phyloP scores from a whole-genome alignment of 805 yeast species.

The Barnettozyma salicaria region DNA sequence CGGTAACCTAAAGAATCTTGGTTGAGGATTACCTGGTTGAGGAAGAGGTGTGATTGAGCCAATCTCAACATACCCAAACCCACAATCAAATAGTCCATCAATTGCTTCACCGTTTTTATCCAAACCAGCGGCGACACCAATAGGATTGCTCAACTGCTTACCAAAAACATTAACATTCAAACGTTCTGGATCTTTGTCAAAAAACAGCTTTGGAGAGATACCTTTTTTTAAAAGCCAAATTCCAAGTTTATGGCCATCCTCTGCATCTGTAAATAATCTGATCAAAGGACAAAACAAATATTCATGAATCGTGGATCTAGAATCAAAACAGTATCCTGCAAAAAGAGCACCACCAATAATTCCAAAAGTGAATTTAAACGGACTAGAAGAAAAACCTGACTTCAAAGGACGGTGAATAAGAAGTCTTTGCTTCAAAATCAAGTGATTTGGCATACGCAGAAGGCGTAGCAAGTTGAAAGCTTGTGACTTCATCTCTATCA shows the following conservation, averaged over 20 bases:
- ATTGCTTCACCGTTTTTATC: conserved; percentile 92
- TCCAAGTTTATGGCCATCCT: conserved; percentile 76
- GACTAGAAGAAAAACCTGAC: conserved; percentile 10
- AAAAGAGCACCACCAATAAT: conserved; percentile 35
- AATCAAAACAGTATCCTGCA: conserved; percentile 55
- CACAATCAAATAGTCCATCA: conserved; percentile 69
- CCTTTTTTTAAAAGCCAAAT: conserved; percentile 65
- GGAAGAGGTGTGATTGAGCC: conserved; percentile 92
- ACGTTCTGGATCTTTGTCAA: conserved; percentile 45
- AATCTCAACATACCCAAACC: conserved; percentile 86
- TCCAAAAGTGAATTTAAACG: conserved; percentile 23
- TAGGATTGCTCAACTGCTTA: conserved; percentile 58
- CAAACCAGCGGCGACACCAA: conserved; percentile 94
- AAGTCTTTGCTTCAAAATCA: not conserved
- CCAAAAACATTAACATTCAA: conserved; percentile 64
- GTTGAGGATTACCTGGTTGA: conserved; percentile 92
- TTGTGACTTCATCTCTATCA: not conserved
- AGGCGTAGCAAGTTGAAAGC: not conserved
- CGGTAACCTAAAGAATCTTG: conserved; percentile 82
- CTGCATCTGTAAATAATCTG: conserved; percentile 71
- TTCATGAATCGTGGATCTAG: conserved; percentile 79
- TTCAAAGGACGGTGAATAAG: conserved; percentile 5
- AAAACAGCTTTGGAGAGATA: conserved; percentile 52
- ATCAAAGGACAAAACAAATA: conserved; percentile 73
- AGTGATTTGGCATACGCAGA: conserved; percentile 3